Percentiles rank a stretch among this genome's conserved stretches.
Conservation (phyloP, 352 stramenopile species). For the Phytopythium sindhum region DNA sequence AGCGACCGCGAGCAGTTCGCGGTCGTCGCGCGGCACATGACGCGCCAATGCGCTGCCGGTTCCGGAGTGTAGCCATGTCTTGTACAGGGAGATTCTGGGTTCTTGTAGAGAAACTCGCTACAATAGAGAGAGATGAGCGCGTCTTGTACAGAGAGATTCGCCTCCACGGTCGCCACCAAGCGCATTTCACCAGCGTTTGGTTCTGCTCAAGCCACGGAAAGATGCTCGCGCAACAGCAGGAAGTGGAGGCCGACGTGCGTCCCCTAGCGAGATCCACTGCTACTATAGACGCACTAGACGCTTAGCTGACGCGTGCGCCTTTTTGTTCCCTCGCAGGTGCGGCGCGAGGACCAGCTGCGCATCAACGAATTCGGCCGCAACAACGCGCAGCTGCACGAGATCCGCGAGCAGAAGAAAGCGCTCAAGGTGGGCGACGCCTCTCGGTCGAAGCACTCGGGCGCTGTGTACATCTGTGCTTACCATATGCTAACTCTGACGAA, state of each 20-base stretch:
- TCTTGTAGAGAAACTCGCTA: constrained; percentile 11
- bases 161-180: not conserved
- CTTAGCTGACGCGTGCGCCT: not conserved
- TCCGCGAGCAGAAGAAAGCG: constrained; percentile 87
- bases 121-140: constrained; percentile 22
- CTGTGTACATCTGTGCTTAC: not conserved
- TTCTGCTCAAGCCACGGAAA: too few species aligned
- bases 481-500: not conserved
- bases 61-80: constrained; percentile 11
- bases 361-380: constrained; percentile 98
- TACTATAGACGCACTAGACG: too few species aligned
- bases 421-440: constrained; percentile 65
- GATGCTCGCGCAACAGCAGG: constrained; percentile 79
- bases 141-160: constrained; percentile 2
- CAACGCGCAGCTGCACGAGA: constrained; percentile 93
- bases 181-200: not conserved
- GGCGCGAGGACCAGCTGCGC: constrained; percentile 94
- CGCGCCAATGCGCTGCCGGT: constrained; percentile 15
- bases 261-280: not conserved
- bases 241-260: constrained; percentile 81
- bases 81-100: constrained; percentile 9
- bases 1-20: constrained; percentile 32
- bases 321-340: constrained; percentile 83
- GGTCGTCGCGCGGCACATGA: constrained; percentile 31
- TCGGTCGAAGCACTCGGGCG: not conserved